Evolutionary conservation across 495 filamentous ascomycete species (phyloP).

Genomic region (Tuber calosporum): DNA sequence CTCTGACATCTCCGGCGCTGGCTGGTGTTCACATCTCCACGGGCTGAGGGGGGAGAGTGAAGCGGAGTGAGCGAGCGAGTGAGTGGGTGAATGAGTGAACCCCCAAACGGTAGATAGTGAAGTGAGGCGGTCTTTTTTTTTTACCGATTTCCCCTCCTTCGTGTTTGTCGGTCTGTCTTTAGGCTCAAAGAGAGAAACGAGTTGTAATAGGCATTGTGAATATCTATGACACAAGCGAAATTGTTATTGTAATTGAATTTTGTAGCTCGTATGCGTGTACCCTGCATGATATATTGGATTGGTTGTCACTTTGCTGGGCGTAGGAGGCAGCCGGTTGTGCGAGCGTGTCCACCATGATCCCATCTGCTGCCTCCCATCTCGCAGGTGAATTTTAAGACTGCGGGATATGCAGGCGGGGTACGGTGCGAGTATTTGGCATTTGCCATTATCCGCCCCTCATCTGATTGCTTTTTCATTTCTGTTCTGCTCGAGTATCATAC

Average conservation of each 20-base stretch:
- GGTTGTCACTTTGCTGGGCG: not conserved
- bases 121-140: constrained; percentile 2
- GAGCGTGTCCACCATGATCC: not conserved
- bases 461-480: not conserved
- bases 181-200: not conserved
- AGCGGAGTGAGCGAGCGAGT: not conserved
- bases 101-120: not conserved
- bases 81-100: not conserved
- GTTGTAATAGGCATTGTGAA: constrained; percentile 1
- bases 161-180: not conserved
- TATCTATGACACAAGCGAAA: constrained; percentile 4
- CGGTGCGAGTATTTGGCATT: not conserved
- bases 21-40: not conserved
- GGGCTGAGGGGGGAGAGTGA: not conserved
- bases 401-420: constrained; percentile 1
- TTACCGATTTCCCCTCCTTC: constrained; percentile 3
- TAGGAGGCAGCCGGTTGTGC: not conserved
- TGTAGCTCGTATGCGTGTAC: not conserved
- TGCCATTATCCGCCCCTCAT: not conserved
- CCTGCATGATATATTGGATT: not conserved
- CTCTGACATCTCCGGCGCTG: not conserved
- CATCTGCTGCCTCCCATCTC: not conserved
- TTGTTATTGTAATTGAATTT: not conserved
- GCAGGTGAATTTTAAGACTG: not conserved
- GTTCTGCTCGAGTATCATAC: not conserved